phyloP scores from a whole-genome alignment of 139 green algal genomes.

The Ettlia oleoabundans region DNA sequence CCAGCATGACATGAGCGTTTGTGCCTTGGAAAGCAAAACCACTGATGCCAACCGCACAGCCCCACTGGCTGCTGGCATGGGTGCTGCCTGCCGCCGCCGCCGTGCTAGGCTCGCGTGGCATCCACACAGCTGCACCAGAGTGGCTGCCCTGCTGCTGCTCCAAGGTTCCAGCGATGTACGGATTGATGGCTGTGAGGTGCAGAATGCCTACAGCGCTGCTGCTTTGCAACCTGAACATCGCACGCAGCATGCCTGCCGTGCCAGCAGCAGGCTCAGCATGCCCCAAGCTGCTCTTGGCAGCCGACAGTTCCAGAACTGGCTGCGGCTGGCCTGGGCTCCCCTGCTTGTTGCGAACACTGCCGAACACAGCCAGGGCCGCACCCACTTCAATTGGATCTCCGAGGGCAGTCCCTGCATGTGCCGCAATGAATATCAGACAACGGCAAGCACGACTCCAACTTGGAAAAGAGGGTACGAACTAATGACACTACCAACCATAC shows the following conservation, averaged over 20 bases:
- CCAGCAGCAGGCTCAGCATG: conserved; percentile 61
- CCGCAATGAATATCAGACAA: too few species aligned
- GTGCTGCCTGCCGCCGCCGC: neutral
- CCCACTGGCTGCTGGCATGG: neutral
- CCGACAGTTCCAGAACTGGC: conserved; percentile 18
- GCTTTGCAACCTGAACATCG: conserved; percentile 9
- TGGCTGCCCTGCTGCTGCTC: conserved; percentile 50
- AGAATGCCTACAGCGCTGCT: neutral
- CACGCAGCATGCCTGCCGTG: conserved; percentile 37
- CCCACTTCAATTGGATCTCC: conserved; percentile 69
- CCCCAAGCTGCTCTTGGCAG: conserved; percentile 57
- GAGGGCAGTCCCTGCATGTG: conserved; percentile 53
- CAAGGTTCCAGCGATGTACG: neutral
- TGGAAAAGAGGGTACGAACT: too few species aligned
- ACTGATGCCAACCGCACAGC: neutral
- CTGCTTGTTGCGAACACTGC: too few species aligned
- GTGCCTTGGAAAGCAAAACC: conserved; percentile 54
- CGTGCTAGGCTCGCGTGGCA: neutral
- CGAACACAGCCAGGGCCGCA: conserved; percentile 45
- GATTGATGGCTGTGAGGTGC: conserved; percentile 30
- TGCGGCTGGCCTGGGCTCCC: neutral
- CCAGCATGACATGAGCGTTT: conserved; percentile 53
- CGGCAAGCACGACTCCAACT: too few species aligned
- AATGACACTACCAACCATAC: neutral
- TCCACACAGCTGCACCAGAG: neutral